These are phyloP conservation scores for Fusarium hainanense DNA, from an alignment of 2,329 filamentous ascomycete genomes.

Conservation along the genomic window DNA sequence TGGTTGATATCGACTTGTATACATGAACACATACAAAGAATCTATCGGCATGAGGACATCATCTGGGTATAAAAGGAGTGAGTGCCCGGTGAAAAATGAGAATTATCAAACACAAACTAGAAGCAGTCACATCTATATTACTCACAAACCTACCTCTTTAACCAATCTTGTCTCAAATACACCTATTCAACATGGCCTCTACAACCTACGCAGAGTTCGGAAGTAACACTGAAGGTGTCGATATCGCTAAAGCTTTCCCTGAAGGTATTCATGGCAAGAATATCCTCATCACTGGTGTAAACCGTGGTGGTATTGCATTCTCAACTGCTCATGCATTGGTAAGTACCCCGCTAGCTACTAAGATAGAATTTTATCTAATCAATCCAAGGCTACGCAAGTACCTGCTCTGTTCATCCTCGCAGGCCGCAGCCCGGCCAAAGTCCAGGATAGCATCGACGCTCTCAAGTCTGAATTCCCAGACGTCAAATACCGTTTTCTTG, in stretches of 20 bases:
- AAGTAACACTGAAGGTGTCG: background rate
- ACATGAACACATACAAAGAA: background rate
- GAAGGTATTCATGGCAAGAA: background rate
- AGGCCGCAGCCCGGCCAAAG: background rate
- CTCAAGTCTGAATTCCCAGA: background rate
- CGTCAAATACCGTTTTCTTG: slow-evolving; percentile 1
- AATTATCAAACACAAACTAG: background rate
- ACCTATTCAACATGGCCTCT: slow-evolving; percentile 1
- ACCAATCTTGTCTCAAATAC: too few relatives aligned
- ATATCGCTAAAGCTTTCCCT: background rate
- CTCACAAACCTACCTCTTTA: too few relatives aligned
- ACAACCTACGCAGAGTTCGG: slow-evolving; percentile 8
- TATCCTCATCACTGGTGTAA: slow-evolving; percentile 4
- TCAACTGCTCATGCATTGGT: slow-evolving; percentile 4
- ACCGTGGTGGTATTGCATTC: slow-evolving; percentile 1
- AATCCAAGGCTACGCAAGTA: background rate
- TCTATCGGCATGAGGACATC: background rate
- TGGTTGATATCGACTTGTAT: background rate
- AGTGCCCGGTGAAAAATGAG: rapidly evolving
- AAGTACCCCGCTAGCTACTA: rapidly evolving
- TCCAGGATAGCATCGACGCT: background rate
- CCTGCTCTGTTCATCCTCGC: background rate
- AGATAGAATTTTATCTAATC: background rate
- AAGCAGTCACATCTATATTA: background rate
- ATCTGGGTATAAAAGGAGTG: background rate